Conservation (phyloP, 306 rosid species). For the Fragaria iinumae region DNA sequence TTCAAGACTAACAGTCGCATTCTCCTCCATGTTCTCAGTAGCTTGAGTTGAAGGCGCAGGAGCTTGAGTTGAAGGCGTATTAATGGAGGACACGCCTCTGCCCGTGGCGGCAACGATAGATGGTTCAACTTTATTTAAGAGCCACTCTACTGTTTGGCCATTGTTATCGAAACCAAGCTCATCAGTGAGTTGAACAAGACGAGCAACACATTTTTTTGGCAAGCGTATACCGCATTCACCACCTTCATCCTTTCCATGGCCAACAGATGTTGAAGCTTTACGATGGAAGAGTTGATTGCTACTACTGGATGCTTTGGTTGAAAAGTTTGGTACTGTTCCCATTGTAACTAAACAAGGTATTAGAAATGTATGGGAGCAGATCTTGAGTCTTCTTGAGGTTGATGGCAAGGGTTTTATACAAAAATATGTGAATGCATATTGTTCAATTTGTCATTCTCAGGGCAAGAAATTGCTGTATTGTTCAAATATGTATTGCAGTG, state of each 20-base stretch:
- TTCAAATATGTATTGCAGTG: not conserved
- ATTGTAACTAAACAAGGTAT: not conserved
- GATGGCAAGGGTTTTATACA: not conserved
- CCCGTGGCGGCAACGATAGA: conserved; percentile 24
- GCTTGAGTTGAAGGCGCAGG: not conserved
- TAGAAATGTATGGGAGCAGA: not conserved
- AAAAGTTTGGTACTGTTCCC: not conserved
- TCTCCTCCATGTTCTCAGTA: not conserved
- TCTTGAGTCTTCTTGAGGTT: not conserved
- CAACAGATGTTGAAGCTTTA: conserved; percentile 18
- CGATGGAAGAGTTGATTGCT: not conserved
- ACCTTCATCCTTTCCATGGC: conserved; percentile 26
- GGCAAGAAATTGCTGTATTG: not conserved
- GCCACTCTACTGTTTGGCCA: conserved; percentile 56
- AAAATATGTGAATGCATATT: not conserved
- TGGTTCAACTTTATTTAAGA: conserved; percentile 42
- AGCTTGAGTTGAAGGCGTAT: not conserved
- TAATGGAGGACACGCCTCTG: not conserved
- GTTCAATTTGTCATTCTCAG: not conserved
- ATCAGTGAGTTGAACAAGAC: conserved; percentile 42
- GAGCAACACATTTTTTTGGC: conserved; percentile 35
- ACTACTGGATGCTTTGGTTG: not conserved
- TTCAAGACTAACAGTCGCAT: not conserved
- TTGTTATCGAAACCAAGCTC: conserved; percentile 44
- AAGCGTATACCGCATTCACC: conserved; percentile 33